Conservation (phyloP, 2,329 filamentous ascomycete genomes). For the Diplocarpon mali region DNA sequence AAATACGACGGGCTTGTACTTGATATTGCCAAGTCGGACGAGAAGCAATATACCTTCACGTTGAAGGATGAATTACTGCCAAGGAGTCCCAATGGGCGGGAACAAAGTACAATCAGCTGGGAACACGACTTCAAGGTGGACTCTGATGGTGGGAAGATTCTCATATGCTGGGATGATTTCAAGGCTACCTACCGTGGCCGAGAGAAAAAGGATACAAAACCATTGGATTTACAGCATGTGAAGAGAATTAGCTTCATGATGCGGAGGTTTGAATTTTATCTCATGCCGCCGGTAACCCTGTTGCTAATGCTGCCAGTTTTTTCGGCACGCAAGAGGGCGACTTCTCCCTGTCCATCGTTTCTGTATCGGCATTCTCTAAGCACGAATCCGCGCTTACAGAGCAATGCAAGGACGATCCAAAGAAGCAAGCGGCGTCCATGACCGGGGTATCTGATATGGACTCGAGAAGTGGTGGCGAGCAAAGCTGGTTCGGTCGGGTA, state of each 20-base stretch:
- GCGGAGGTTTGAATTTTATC: conserved; percentile 48
- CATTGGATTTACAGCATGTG: conserved; percentile 47
- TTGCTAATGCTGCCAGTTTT: conserved; percentile 39
- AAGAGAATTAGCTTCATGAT: conserved; percentile 69
- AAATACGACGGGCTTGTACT: conserved; percentile 50
- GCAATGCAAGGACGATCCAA: conserved; percentile 14
- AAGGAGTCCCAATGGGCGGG: conserved; percentile 50
- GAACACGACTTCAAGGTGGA: conserved; percentile 53
- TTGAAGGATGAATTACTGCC: conserved; percentile 59
- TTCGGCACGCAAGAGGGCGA: conserved; percentile 63
- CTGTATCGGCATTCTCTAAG: conserved; percentile 37
- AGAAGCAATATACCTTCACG: conserved; percentile 61
- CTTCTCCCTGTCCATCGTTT: conserved; percentile 46
- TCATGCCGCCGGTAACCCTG: too few relatives aligned
- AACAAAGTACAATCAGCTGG: conserved; percentile 62
- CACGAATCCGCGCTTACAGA: background rate
- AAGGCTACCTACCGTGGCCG: conserved; percentile 64
- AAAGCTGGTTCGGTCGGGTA: conserved; percentile 12
- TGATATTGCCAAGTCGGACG: conserved; percentile 41
- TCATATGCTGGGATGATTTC: conserved; percentile 53
- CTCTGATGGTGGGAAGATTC: conserved; percentile 32
- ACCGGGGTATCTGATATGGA: background rate
- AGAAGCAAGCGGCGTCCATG: background rate
- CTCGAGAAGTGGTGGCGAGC: background rate
- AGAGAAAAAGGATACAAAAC: conserved; percentile 46